Evolutionary conservation across 345 rosid species (phyloP), one percentile per base, ranked within the genome.

Genomic region (Euphorbia lathyris): DNA sequence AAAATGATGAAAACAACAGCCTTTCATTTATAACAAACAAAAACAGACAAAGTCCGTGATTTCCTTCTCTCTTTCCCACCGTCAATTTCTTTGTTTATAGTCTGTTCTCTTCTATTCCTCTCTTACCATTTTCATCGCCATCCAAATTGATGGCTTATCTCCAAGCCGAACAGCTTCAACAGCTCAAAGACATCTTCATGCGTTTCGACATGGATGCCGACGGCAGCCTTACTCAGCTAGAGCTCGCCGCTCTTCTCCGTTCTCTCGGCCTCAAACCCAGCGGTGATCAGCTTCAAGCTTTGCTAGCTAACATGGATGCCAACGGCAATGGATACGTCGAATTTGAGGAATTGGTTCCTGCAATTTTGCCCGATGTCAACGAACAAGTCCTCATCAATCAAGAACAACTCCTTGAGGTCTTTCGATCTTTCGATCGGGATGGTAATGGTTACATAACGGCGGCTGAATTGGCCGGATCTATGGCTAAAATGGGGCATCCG

Each of bases 121-220:
- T 26, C 38, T n/a, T 67, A 47, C 63, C 69, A 1, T 50, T 69
- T 9, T 7, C 72, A 76, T 63, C 70, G 66, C 83, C 25, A 29
- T 7, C 57, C 30, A 74, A 51, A n/a, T 22, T 29, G 73, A 71
- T 74, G 82, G 74, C 80, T 5, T 17, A 80, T 63, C 60, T 73
- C 63, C 80, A 80, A 63, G 56, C 84, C 38, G 87, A 88, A 30
- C 97, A 94, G 64, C 71, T 90, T 2, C 77, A 83, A 48, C 96
- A 94, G 67, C 90, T 94, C 14, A 83, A 80, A 77, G 96, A 84
- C 82, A 91, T 94, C 57, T 94, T 94, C 86, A 62, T n/a, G 42
- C 89, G 90, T 4, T 94, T 94, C 79, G 97, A 94, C 86, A 88
- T 91, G 97, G 93, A 94, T 74, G 62, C 84, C 14, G 93, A 90